These are phyloP conservation scores for Colletotrichum tamarilloi DNA, from an alignment of 2,329 filamentous ascomycete genomes.

Conservation along the genomic window DNA sequence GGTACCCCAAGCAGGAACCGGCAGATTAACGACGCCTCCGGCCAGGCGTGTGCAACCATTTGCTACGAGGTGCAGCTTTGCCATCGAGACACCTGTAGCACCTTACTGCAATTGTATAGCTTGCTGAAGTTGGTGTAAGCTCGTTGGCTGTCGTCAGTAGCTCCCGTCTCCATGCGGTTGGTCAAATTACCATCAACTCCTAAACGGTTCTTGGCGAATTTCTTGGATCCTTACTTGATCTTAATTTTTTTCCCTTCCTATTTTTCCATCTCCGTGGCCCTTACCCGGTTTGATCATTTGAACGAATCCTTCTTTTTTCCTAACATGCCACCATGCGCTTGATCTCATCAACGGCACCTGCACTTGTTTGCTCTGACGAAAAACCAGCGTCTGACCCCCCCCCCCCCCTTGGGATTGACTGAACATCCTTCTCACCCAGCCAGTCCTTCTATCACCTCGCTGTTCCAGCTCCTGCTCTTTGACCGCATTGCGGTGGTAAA, in stretches of 20 bases:
- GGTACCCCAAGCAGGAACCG: slow-evolving; percentile 7
- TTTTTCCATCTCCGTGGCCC: neutral
- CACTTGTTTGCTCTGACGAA: neutral
- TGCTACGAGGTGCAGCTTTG: neutral
- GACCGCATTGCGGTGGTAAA: slow-evolving; percentile 13
- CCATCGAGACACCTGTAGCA: neutral
- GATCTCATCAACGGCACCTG: slow-evolving; percentile 1
- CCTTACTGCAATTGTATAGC: neutral
- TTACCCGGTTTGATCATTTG: neutral
- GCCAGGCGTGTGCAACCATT: neutral
- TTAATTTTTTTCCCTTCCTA: slow-evolving; percentile 5
- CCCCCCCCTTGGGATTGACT: neutral
- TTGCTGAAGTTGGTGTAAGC: neutral
- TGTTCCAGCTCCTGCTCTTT: slow-evolving; percentile 2
- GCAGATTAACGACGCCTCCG: neutral
- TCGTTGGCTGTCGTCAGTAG: neutral
- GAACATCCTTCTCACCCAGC: neutral
- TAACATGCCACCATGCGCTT: neutral
- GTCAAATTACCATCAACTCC: neutral
- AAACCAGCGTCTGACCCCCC: neutral
- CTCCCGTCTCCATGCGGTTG: slow-evolving; percentile 1
- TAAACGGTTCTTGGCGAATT: neutral
- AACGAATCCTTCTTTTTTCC: neutral
- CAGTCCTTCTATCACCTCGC: neutral
- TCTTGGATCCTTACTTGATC: neutral